phyloP scores from a whole-genome alignment of 2,329 filamentous ascomycete species.

The Ophiostoma populinum region DNA sequence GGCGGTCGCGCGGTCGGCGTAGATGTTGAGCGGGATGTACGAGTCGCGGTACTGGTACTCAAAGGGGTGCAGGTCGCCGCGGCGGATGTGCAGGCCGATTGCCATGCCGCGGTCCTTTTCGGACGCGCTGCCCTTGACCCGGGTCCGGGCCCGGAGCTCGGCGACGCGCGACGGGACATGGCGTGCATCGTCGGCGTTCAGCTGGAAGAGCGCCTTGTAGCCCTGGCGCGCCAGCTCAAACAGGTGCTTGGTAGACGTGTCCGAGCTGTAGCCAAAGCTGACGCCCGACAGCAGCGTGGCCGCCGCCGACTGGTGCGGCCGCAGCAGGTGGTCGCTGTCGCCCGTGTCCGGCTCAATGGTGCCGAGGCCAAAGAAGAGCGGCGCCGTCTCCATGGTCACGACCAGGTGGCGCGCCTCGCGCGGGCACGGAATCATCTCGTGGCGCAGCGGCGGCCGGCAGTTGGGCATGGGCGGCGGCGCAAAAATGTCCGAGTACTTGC shows the following conservation, averaged over 20 bases:
- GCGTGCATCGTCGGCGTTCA: constrained; percentile 44
- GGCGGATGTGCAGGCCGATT: constrained; percentile 63
- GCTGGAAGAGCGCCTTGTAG: constrained; percentile 57
- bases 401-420: constrained; percentile 58
- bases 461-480: constrained; percentile 42
- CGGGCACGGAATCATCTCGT: constrained; percentile 67
- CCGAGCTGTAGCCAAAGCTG: not conserved
- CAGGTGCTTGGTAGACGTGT: constrained; percentile 20
- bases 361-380: constrained; percentile 35
- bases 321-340: constrained; percentile 14
- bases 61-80: constrained; percentile 60
- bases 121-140: constrained; percentile 13
- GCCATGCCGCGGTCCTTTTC: constrained; percentile 26
- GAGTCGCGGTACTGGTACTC: constrained; percentile 62
- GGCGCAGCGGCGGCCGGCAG: constrained; percentile 55
- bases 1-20: constrained; percentile 39
- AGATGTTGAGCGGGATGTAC: constrained; percentile 60
- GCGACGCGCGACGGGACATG: constrained; percentile 45
- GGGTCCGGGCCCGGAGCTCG: constrained; percentile 32
- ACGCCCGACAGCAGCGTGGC: not conserved
- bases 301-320: not conserved
- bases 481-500: constrained; percentile 58
- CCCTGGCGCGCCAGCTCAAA: constrained; percentile 52
- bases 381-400: constrained; percentile 50
- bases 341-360: not conserved